phyloP scores from a whole-genome alignment of 176 grass and related monocot genomes.

The Phyllostachys edulis region DNA sequence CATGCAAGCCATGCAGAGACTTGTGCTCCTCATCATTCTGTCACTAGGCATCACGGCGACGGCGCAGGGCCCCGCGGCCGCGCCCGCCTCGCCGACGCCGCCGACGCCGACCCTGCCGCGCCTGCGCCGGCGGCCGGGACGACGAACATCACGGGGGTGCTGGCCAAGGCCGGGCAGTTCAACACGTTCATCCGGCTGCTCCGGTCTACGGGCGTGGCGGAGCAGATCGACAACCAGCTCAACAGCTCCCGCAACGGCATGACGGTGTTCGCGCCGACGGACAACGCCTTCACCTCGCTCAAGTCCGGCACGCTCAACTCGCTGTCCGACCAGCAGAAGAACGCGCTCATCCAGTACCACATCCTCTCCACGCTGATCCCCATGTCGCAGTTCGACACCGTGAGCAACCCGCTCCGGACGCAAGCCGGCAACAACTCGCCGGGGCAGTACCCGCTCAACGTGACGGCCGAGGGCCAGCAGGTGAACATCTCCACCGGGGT shows the following conservation, averaged over 20 bases:
- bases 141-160: conserved; percentile 77
- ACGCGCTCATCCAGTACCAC: conserved; percentile 82
- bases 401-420: conserved; percentile 89
- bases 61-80: conserved; percentile 43
- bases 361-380: conserved; percentile 51
- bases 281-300: conserved; percentile 91
- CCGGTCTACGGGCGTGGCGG: conserved; percentile 47
- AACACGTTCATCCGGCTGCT: conserved; percentile 73
- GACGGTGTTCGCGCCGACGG: conserved; percentile 85
- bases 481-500: conserved; percentile 89
- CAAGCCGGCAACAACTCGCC: conserved; percentile 64
- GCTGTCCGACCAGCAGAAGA: conserved; percentile 78
- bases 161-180: conserved; percentile 86
- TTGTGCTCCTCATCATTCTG: neutral
- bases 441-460: conserved; percentile 73
- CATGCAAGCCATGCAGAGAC: conserved; percentile 43
- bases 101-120: conserved; percentile 8
- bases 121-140: conserved; percentile 41
- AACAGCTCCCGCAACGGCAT: conserved; percentile 73
- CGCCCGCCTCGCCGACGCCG: conserved; percentile 17
- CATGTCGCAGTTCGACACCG: conserved; percentile 71
- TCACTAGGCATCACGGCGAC: neutral
- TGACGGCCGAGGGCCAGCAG: conserved; percentile 59
- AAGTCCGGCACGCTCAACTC: conserved; percentile 78
- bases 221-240: conserved; percentile 95